These are phyloP conservation scores for Suillus placidus DNA, from an alignment of 768 basidiomycete species.

Conservation along the genomic window DNA sequence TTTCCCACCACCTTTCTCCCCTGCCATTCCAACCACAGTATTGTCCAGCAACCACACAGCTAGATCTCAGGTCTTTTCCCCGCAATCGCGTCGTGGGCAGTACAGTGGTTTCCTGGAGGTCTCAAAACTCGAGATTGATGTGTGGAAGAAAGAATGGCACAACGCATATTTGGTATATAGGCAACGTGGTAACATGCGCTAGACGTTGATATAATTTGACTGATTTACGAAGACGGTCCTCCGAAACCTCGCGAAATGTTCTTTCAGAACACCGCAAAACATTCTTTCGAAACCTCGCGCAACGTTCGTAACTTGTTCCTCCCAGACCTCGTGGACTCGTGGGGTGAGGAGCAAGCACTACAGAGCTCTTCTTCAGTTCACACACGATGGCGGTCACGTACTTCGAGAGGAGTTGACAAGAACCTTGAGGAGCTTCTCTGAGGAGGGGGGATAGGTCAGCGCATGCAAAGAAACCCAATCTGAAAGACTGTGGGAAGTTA, in stretches of 20 bases:
- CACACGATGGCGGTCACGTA: not conserved
- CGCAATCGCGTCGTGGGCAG: constrained; percentile 13
- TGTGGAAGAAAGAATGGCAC: not conserved
- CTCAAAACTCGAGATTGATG: constrained; percentile 9
- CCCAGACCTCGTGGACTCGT: not conserved
- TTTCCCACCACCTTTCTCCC: constrained; percentile 31
- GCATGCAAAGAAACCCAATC: not conserved
- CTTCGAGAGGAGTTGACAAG: not conserved
- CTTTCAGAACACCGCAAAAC: too few species aligned
- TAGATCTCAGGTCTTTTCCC: constrained; percentile 13
- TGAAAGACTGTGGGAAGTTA: not conserved
- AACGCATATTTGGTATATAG: not conserved
- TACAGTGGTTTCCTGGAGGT: constrained; percentile 30
- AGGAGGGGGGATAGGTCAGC: not conserved
- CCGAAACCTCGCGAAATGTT: not conserved
- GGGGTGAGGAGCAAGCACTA: not conserved
- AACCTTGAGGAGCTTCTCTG: not conserved
- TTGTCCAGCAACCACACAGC: constrained; percentile 9
- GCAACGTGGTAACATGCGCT: not conserved
- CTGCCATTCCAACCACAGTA: constrained; percentile 11
- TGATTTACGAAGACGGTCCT: not conserved
- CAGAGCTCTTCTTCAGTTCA: not conserved
- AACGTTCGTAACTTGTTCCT: not conserved
- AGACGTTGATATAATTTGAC: not conserved
- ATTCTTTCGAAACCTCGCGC: not conserved